These are phyloP conservation scores for Limnanthes douglasii DNA, from an alignment of 345 rosid genomes.

Conservation along the genomic window DNA sequence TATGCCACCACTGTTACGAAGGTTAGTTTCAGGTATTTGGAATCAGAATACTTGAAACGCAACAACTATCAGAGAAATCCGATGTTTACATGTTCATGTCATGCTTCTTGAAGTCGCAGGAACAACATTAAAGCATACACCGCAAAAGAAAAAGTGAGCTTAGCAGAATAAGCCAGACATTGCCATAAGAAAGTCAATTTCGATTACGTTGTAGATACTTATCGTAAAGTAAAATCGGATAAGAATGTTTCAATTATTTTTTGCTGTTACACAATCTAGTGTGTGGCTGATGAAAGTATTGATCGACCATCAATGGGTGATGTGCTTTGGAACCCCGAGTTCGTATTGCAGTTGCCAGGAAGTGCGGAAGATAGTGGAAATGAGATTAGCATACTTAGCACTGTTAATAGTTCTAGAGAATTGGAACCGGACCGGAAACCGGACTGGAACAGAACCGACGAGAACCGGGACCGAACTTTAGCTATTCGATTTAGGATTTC, in stretches of 20 bases:
- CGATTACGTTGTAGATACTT: conserved; percentile 72
- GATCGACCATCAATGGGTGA: conserved; percentile 99
- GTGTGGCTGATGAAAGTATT: conserved; percentile 78
- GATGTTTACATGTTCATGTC: conserved; percentile 92
- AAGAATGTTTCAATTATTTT: conserved; percentile 87
- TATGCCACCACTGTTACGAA: conserved; percentile 97
- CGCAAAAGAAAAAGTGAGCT: conserved; percentile 92
- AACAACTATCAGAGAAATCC: conserved; percentile 86
- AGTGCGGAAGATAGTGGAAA: conserved; percentile 83
- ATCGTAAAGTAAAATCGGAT: conserved; percentile 70
- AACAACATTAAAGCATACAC: conserved; percentile 84
- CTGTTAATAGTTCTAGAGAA: conserved; percentile 11
- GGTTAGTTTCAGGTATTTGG: conserved; percentile 94
- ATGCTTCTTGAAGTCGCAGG: conserved; percentile 90
- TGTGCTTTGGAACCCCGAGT: conserved; percentile 97
- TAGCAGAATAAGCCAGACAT: conserved; percentile 97
- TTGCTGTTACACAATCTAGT: conserved; percentile 98
- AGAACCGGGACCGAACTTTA: too few species aligned
- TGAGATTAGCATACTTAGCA: conserved; percentile 34
- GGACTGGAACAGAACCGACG: conserved; percentile 69
- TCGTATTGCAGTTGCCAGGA: conserved; percentile 92
- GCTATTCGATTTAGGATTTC: too few species aligned
- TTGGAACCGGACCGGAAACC: conserved; percentile 49
- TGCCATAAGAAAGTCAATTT: conserved; percentile 91
- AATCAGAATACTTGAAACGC: conserved; percentile 96